A percentile compares a stretch with the other conserved stretches of the same genome.
Conservation (phyloP, 352 stramenopile species). For the Globisporangium nunn region DNA sequence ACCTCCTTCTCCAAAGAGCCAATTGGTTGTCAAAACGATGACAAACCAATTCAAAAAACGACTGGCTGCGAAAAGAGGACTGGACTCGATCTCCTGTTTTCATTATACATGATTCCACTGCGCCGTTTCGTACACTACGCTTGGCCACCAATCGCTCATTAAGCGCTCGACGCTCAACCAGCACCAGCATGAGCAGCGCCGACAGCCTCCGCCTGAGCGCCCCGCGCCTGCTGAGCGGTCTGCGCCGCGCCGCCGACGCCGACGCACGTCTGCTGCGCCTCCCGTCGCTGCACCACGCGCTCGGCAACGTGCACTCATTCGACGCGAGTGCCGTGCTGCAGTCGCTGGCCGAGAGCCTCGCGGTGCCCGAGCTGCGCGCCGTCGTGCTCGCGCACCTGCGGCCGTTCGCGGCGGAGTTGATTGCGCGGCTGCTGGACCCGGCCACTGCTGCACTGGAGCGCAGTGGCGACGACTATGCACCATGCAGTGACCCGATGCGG, state of each 20-base stretch:
- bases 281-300: conserved; percentile 28
- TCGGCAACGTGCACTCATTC: conserved; percentile 11
- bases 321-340: conserved; percentile 33
- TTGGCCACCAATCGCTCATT: not conserved
- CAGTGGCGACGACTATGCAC: conserved; percentile 4
- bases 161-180: not conserved
- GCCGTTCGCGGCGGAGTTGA: conserved; percentile 65
- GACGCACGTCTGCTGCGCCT: conserved; percentile 23
- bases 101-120: not conserved
- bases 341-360: conserved; percentile 45
- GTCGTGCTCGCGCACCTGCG: conserved; percentile 52
- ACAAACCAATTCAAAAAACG: not conserved
- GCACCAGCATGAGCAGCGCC: not conserved
- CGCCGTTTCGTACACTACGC: not conserved
- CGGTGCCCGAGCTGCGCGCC: conserved; percentile 34
- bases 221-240: conserved; percentile 18
- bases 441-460: conserved; percentile 1
- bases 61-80: not conserved
- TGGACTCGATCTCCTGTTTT: not conserved
- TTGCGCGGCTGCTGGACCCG: conserved; percentile 54
- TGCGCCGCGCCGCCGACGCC: conserved; percentile 16
- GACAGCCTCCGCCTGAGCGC: conserved; percentile 20
- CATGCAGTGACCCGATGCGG: conserved; percentile 43
- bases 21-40: not conserved
- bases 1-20: too few species aligned